These are phyloP conservation scores for Vaccinium darrowii DNA, from an alignment of 148 eudicot genomes.

Conservation along the genomic window DNA sequence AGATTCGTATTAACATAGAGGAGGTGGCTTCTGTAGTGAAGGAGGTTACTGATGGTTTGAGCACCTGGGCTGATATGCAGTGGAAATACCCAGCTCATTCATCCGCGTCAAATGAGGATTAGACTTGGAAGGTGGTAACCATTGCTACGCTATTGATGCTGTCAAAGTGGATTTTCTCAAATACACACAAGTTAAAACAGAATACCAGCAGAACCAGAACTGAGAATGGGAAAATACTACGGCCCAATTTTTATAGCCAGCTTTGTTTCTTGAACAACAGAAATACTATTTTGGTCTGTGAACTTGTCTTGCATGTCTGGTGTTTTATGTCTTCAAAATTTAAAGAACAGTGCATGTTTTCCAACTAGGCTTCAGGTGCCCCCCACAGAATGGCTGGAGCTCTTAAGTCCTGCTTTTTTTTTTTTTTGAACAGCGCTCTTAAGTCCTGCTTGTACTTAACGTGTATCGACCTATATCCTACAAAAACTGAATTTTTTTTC, in stretches of 20 bases:
- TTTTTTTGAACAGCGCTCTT: too few relatives aligned
- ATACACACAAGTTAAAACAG: neutral
- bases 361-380: too few relatives aligned
- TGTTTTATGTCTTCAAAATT: too few relatives aligned
- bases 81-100: slow-evolving; percentile 76
- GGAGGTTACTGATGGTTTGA: slow-evolving; percentile 68
- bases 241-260: neutral
- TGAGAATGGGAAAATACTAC: neutral
- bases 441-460: too few relatives aligned
- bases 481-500: too few relatives aligned
- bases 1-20: slow-evolving; percentile 67
- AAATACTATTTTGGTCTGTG: neutral
- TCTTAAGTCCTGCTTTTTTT: too few relatives aligned
- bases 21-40: slow-evolving; percentile 76
- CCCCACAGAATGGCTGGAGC: too few relatives aligned
- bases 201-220: neutral
- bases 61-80: slow-evolving; percentile 79
- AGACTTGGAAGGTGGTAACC: slow-evolving; percentile 18
- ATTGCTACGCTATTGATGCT: neutral
- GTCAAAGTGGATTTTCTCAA: slow-evolving; percentile 6
- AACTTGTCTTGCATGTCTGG: neutral
- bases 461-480: too few relatives aligned
- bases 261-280: neutral
- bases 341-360: too few relatives aligned
- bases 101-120: slow-evolving; percentile 41